Percentiles rank a stretch among this genome's conserved stretches.
These are phyloP conservation scores for Globisporangium paroecandrum DNA, from an alignment of 352 stramenopile species.

Conservation along the genomic window DNA sequence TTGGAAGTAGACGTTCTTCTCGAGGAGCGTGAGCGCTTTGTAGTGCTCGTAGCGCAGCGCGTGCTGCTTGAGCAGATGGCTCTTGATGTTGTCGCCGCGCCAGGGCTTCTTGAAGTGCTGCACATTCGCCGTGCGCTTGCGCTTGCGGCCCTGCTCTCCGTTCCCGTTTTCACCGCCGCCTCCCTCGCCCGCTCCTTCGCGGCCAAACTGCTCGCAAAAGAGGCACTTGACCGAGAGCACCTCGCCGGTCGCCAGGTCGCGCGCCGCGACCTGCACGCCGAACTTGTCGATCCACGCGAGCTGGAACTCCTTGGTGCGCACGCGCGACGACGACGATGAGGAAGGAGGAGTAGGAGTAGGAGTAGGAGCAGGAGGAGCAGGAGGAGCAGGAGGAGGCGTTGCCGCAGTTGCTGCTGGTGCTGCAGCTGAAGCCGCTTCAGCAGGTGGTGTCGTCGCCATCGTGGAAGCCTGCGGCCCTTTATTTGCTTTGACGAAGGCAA, in stretches of 20 bases:
- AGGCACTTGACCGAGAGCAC: conserved; percentile 15
- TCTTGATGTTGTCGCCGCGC: conserved; percentile 18
- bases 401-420: neutral
- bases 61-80: conserved; percentile 18
- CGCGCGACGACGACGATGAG: neutral
- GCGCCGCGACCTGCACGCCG: conserved; percentile 13
- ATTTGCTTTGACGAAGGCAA: neutral
- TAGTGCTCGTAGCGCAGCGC: conserved; percentile 11
- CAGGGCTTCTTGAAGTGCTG: conserved; percentile 17
- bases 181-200: conserved; percentile 3
- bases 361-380: no score
- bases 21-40: conserved; percentile 5
- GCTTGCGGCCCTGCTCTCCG: conserved; percentile 10
- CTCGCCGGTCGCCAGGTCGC: conserved; percentile 6
- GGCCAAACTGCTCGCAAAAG: conserved; percentile 15
- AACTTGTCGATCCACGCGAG: conserved; percentile 8
- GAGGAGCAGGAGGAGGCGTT: no score
- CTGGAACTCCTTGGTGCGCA: conserved; percentile 15
- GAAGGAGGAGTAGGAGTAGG: no score
- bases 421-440: neutral
- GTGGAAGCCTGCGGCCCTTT: neutral
- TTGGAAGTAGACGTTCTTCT: conserved; percentile 11
- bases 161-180: no score
- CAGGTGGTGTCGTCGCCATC: neutral
- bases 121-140: conserved; percentile 16